Evolutionary conservation across 495 filamentous ascomycete species (phyloP).

Genomic region (Neurospora tetrasperma): DNA sequence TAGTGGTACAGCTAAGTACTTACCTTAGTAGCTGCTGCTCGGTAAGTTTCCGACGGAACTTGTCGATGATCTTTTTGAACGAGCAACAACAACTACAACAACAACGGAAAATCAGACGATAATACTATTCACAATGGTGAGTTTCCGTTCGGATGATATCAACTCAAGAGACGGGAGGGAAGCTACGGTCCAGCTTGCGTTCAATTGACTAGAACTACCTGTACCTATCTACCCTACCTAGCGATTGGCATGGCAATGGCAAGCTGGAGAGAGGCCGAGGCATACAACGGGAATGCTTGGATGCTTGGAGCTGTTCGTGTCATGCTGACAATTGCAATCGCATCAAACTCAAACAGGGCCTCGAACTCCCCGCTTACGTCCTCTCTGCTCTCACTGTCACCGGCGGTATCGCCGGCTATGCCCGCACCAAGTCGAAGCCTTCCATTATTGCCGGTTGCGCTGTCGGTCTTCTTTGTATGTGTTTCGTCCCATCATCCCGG

Average conservation of each 20-base stretch:
- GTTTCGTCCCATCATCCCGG: neutral
- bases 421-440: constrained; percentile 71
- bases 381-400: constrained; percentile 75
- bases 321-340: neutral
- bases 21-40: neutral
- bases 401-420: constrained; percentile 77
- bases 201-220: too few relatives aligned
- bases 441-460: constrained; percentile 73
- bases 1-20: neutral
- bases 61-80: neutral
- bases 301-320: neutral
- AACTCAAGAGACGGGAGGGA: too few relatives aligned
- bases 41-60: neutral
- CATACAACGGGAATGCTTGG: too few relatives aligned
- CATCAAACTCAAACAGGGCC: constrained; percentile 13
- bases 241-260: too few relatives aligned
- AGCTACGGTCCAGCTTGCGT: too few relatives aligned
- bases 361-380: constrained; percentile 47
- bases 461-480: constrained; percentile 55
- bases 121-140: neutral
- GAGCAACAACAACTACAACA: neutral
- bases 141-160: too few relatives aligned
- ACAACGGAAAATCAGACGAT: neutral
- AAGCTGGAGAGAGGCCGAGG: too few relatives aligned
- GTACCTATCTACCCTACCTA: too few relatives aligned